These are phyloP conservation scores for Fusarium hostae DNA, from an alignment of 2,329 filamentous ascomycete species.

Conservation along the genomic window DNA sequence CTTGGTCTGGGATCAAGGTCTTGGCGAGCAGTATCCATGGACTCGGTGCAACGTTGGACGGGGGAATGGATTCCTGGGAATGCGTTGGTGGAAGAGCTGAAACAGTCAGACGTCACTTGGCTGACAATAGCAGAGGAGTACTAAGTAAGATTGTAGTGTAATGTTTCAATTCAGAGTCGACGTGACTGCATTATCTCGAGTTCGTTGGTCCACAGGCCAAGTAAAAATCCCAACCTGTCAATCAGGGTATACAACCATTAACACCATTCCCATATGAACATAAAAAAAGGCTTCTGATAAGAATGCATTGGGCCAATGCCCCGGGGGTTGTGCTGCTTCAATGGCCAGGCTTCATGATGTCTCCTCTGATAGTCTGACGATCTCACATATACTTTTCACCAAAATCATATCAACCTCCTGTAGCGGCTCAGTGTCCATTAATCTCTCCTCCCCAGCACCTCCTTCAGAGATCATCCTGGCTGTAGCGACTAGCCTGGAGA, in stretches of 20 bases:
- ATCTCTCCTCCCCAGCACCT: conserved; percentile 44
- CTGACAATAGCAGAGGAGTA: neutral
- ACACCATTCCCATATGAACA: conserved; percentile 11
- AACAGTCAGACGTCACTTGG: conserved; percentile 5
- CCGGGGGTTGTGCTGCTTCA: neutral
- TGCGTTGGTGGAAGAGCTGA: neutral
- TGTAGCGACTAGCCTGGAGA: conserved; percentile 62
- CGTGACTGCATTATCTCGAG: conserved; percentile 34
- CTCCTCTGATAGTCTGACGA: conserved; percentile 54
- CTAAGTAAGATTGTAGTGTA: neutral
- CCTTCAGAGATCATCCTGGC: conserved; percentile 53
- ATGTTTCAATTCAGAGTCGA: conserved; percentile 19
- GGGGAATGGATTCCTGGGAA: neutral
- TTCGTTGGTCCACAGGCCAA: conserved; percentile 6
- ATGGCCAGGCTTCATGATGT: neutral
- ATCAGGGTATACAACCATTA: conserved; percentile 43
- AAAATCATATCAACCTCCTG: conserved; percentile 52
- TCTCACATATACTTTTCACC: conserved; percentile 56
- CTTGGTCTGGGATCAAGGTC: neutral
- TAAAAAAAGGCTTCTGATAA: neutral
- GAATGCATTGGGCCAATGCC: neutral
- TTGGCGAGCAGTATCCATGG: conserved; percentile 4
- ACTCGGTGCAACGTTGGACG: conserved; percentile 4
- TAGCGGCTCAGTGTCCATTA: conserved; percentile 46
- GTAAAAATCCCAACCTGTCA: conserved; percentile 18